Evolutionary conservation across 2,329 filamentous ascomycete species (phyloP), one percentile per base, ranked within the genome.

Genomic region (Exophiala sp.): DNA sequence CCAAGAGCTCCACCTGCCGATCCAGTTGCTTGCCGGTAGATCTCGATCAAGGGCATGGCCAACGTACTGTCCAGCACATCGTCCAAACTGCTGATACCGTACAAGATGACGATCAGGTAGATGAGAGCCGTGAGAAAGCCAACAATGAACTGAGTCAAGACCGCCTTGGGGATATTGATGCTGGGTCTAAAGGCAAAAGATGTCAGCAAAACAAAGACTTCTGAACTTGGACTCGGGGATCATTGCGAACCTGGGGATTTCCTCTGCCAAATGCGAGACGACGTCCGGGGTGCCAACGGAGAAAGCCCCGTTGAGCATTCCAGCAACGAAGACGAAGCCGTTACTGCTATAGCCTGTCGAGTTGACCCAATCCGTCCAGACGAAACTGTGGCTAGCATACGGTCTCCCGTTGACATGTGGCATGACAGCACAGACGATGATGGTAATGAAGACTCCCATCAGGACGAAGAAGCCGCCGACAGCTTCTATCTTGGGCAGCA

Each of bases 251-350:
- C 16, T 18, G 0, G 84, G 81, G 1, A 82, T 81, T 9, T 85
- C 86, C 16, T 88, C 81, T 40, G 81, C 81, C 65, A 83, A 88
- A 47, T 62, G 82, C 34, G 80, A 80, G 1, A 83, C 79, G 44
- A 81, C 81, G 64, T 88, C 86, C 0, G 83, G 80, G 1, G 82
- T 81, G 6, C 85, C 86, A 12, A 88, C 80, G 43, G 81, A 80
- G 65, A 82, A 89, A 2, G 85, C 85, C 11, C 84, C 85, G 62
- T 89, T 88, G 20, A 87, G 73, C 65, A 87, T 84, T n/a, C 84
- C 84, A 0, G 80, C 71, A 32, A 85, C 70, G 59, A 87, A 87
- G 2, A 82, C 82, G 11, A 87, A 79, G 10, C 82, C 82, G 42
- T 80, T 72, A 2, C 62, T 57, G 14, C 72, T 18, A 18, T 18